Evolutionary conservation across 148 eudicot species (phyloP), one percentile per base, ranked within the genome.

Genomic region (Amaranthus hypochondriacus): DNA sequence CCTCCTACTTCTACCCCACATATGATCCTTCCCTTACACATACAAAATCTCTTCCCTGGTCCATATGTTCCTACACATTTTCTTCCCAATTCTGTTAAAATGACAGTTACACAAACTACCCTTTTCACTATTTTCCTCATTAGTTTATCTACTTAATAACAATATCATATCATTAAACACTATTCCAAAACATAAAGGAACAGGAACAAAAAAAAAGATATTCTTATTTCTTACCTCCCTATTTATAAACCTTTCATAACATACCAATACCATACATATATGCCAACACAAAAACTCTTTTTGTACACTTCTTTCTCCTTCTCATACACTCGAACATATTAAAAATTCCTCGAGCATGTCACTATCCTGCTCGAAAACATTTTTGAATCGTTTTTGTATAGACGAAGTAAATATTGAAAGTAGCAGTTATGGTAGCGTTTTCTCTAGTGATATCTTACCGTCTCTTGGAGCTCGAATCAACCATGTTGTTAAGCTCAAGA

Each of bases 381-480:
- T 79, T 75, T 79, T 86, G 13, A 72, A 74, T 48, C 82, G 87
- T 18, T 90, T 87, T 76, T 85, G 84, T 73, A 73, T 85, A 28
- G 89, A 93, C 9, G 92, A 89, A 62, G 59, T 85, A 15, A 84
- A 72, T 50, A 60, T 73, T 48, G 80, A 74, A 49, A 77, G 68
- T 4, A 65, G 70, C 71, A 77, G 83, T 71, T 81, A 88, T 48
- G 82, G 81, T 6, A 80, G 86, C 57, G 81, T 87, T 75, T 89
- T 88, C 81, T 85, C 96, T 9, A 82, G 80, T 51, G 89, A 93
- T 66, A 84, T 85, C 18, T 76, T 93, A 56, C 98, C 97, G 5
- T 87, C 97, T 44, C 94, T 93, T 8, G 98, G 98, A 68, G 94
- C 97, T 73, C 78, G 88, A 69, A 85, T 86, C 76, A 89, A 89